A percentile compares a stretch with the other conserved stretches of the same genome.
Evolutionary conservation across 345 rosid species (phyloP).

Genomic region (Gossypium sturtianum): DNA sequence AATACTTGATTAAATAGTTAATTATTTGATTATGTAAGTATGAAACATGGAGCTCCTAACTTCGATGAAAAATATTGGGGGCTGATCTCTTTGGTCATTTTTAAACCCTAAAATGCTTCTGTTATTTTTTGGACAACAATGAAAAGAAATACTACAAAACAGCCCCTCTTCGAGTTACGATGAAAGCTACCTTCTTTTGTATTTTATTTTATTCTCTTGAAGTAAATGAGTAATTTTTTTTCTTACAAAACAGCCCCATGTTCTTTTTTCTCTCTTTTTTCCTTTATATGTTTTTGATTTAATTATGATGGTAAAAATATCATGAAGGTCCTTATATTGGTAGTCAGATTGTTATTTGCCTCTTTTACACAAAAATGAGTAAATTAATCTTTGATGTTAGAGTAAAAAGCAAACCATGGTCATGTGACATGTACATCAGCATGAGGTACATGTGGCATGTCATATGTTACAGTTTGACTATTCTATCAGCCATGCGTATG

Average conservation of each 20-base stretch:
- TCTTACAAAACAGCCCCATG: background rate
- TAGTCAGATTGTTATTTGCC: no score
- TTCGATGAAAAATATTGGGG: conserved; percentile 12
- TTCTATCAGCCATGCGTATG: no score
- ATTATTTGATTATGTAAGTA: background rate
- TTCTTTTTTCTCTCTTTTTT: background rate
- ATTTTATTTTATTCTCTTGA: no score
- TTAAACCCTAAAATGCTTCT: conserved; percentile 7
- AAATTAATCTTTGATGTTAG: no score
- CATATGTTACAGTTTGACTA: no score
- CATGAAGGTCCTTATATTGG: no score
- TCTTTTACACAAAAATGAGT: no score
- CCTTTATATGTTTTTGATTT: background rate
- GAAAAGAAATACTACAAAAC: background rate
- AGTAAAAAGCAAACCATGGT: no score
- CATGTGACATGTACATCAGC: no score
- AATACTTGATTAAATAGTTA: conserved; percentile 11
- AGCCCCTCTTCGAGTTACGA: conserved; percentile 22
- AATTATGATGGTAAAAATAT: no score
- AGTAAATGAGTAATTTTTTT: background rate
- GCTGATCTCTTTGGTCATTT: conserved; percentile 14
- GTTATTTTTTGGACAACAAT: background rate
- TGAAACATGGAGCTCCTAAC: conserved; percentile 20
- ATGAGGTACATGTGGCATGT: no score
- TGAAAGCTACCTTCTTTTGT: conserved; percentile 13